Base-by-base conservation (phyloP, 257 asterid species). In the Jasminum sambac region DNA sequence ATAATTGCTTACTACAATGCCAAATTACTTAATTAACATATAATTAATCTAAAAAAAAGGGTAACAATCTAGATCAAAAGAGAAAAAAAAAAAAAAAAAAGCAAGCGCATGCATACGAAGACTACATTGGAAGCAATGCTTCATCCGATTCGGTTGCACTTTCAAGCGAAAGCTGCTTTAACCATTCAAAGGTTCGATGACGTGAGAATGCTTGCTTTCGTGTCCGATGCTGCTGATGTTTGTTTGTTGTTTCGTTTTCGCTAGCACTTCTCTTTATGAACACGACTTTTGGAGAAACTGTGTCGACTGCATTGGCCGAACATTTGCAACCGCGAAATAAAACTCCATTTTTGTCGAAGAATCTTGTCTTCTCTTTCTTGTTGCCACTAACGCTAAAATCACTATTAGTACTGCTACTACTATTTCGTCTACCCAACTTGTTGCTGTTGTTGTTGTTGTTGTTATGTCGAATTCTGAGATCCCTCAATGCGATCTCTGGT, bases 181-280 rank as follows among this genome's bases (percentile, higher is more conserved):
- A 40, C 98, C 98, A 93, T 74, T 93, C 96, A 73, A 89, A 89
- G 80, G 98, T 93, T 67, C 98, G 87, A 71, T 73, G 84, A 69
- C 86, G 92, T 42, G 97, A 93, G 83, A 78, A 4, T 21, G 79
- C 37, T 6, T 85, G 91, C 59, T 82, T 89, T 77, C 77, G 76
- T 65, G 64, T 38, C 36, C 17, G 10, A 19, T 63, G 63, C 55
- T 67, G 61, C 60, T 67, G 36, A 69, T 44, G 8, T 44, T 19
- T 30, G 36, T 30, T 30, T 30, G 14, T 67, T 25, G 8, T 74
- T 36, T 75, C 83, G 30, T 66, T 72, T 69, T 74, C 78, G 52
- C 67, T 76, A 8, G 68, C 80, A 66, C 78, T 81, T 43, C 77
- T 79, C 68, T 67, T 78, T 48, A 72, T 71, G 12, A 69, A 50